phyloP scores from a whole-genome alignment of 306 rosid species.

The Cucurbita argyrosperma region DNA sequence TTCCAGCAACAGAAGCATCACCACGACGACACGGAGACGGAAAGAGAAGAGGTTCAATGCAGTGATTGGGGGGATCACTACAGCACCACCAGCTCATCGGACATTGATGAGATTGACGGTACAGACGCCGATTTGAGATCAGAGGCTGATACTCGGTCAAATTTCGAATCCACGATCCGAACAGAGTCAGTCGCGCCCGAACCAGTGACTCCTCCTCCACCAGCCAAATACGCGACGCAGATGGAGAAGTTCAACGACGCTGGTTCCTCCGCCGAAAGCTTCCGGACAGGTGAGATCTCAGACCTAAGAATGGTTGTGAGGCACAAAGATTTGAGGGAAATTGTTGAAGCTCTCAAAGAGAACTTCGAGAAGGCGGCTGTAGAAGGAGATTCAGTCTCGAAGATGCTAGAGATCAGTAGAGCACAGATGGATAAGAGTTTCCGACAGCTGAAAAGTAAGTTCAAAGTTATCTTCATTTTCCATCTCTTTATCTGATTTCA shows the following conservation, averaged over 20 bases:
- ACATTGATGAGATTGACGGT: constrained; percentile 36
- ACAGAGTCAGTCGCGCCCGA: constrained; percentile 20
- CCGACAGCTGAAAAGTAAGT: constrained; percentile 68
- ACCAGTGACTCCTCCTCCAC: constrained; percentile 1
- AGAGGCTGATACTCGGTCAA: constrained; percentile 50
- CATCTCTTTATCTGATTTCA: background rate
- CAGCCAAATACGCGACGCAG: constrained; percentile 14
- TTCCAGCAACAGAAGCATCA: constrained; percentile 13
- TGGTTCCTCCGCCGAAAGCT: constrained; percentile 23
- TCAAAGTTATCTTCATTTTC: background rate
- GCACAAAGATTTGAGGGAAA: constrained; percentile 82
- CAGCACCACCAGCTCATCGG: constrained; percentile 59
- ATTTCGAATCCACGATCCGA: constrained; percentile 45
- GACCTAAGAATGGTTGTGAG: constrained; percentile 86
- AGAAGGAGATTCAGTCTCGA: constrained; percentile 75
- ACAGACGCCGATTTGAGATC: constrained; percentile 43
- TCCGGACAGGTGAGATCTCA: constrained; percentile 28
- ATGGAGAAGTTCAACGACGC: constrained; percentile 21
- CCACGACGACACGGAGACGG: constrained; percentile 40
- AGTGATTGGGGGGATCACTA: constrained; percentile 95
- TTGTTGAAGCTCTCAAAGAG: constrained; percentile 65
- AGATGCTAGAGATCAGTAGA: constrained; percentile 64
- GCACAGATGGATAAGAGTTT: constrained; percentile 90
- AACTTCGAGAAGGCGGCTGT: constrained; percentile 68
- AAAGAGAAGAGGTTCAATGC: constrained; percentile 88